Conservation (phyloP, 2,329 filamentous ascomycete species). For the Monosporascus sp. region DNA sequence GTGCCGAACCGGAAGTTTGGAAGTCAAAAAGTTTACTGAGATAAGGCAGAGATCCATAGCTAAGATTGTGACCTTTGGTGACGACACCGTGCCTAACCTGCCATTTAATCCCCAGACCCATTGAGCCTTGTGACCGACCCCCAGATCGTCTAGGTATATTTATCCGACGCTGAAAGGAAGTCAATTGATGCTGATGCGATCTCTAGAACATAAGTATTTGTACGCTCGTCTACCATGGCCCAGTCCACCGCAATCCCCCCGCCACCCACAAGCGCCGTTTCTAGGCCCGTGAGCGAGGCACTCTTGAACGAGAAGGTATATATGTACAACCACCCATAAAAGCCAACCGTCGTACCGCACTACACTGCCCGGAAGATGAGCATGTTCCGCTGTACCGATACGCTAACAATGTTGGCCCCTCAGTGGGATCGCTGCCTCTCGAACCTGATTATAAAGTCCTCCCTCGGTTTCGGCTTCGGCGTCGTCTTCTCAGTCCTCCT, state of each 20-base stretch:
- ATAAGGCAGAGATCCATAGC: slow-evolving; percentile 2
- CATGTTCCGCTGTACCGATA: neutral
- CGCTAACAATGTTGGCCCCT: slow-evolving; percentile 17
- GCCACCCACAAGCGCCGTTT: slow-evolving; percentile 54
- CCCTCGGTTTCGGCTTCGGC: slow-evolving; percentile 92
- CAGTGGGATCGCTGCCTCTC: slow-evolving; percentile 99
- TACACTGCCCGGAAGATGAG: neutral
- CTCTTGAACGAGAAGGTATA: slow-evolving; percentile 97
- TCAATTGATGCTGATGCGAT: slow-evolving; percentile 14
- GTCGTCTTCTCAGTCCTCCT: slow-evolving; percentile 97
- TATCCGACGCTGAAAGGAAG: neutral
- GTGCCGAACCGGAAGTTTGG: neutral
- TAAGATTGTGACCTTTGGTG: too few relatives aligned
- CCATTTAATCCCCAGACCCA: too few relatives aligned
- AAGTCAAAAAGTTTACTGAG: neutral
- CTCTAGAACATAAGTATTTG: slow-evolving; percentile 7
- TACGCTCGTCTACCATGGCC: slow-evolving; percentile 39
- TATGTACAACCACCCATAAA: neutral
- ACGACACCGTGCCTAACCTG: too few relatives aligned
- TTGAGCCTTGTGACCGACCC: too few relatives aligned
- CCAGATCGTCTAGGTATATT: slow-evolving; percentile 7
- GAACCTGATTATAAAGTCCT: slow-evolving; percentile 93
- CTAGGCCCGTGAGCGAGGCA: slow-evolving; percentile 91
- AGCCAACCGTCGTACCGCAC: slow-evolving; percentile 1
- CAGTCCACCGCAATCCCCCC: slow-evolving; percentile 45